A percentile compares a stretch with the other conserved stretches of the same genome.
These are phyloP conservation scores for Ceratonia siliqua DNA, from an alignment of 306 rosid genomes.

Conservation along the genomic window DNA sequence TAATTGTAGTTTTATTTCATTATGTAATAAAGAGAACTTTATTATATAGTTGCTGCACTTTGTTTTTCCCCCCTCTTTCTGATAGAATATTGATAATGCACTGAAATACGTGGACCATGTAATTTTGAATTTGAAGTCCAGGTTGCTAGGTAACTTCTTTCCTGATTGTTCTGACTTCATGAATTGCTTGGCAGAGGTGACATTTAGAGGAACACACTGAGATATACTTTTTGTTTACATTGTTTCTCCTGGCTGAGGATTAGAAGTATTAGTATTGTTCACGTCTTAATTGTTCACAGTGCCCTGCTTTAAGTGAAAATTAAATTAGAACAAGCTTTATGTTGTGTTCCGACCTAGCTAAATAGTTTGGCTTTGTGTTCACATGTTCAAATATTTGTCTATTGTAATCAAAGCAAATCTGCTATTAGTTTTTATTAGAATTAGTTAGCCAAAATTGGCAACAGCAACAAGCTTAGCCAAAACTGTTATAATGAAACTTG, in stretches of 20 bases:
- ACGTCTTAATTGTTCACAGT: not conserved
- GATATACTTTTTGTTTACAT: constrained; percentile 3
- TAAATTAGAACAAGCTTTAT: not conserved
- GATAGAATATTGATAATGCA: constrained; percentile 2
- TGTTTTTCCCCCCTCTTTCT: not conserved
- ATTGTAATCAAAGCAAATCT: not conserved
- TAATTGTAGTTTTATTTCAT: not conserved
- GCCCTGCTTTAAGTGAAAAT: not conserved
- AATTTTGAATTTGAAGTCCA: not conserved
- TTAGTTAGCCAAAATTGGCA: not conserved
- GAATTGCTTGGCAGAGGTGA: not conserved
- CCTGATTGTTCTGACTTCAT: not conserved
- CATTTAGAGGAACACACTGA: not conserved
- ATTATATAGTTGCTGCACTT: not conserved
- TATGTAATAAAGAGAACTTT: not conserved
- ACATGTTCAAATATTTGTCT: not conserved
- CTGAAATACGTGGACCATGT: not conserved
- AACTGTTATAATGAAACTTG: not conserved
- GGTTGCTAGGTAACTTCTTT: not conserved
- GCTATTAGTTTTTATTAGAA: not conserved
- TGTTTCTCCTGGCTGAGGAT: not conserved
- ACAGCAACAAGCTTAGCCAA: not conserved
- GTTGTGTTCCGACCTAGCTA: not conserved
- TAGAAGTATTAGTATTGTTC: not conserved
- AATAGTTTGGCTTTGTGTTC: not conserved